These are phyloP conservation scores for Phytophthora uliginosa DNA, from an alignment of 352 stramenopile genomes.

Conservation along the genomic window DNA sequence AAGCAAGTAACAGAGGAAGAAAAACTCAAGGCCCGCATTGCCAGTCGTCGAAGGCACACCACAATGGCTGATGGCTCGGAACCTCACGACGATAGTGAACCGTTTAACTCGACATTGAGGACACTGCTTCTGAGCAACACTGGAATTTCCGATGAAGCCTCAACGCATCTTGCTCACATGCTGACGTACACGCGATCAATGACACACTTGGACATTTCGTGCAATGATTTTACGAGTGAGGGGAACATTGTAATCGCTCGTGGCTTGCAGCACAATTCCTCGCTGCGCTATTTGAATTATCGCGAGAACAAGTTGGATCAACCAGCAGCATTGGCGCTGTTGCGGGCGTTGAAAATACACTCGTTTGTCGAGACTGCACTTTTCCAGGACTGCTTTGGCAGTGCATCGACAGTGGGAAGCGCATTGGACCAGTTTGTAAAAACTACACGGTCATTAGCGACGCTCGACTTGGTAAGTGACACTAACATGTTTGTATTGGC, in stretches of 20 bases:
- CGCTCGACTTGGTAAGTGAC: conserved; percentile 62
- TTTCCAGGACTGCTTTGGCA: conserved; percentile 70
- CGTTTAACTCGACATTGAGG: conserved; percentile 70
- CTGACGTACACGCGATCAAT: conserved; percentile 58
- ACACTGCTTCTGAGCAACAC: conserved; percentile 70
- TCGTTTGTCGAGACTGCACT: conserved; percentile 52
- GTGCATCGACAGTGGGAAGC: conserved; percentile 35
- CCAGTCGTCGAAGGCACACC: conserved; percentile 32
- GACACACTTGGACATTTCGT: conserved; percentile 64
- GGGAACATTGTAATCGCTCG: conserved; percentile 55
- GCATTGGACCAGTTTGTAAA: conserved; percentile 45
- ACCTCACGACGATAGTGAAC: conserved; percentile 31
- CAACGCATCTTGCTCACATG: conserved; percentile 53
- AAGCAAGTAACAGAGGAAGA: conserved; percentile 57
- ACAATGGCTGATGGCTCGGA: conserved; percentile 25
- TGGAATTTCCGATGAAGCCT: conserved; percentile 64
- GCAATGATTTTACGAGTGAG: conserved; percentile 50
- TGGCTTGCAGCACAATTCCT: conserved; percentile 57
- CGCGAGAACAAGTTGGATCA: conserved; percentile 72
- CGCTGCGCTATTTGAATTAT: conserved; percentile 62
- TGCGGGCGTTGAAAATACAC: conserved; percentile 48
- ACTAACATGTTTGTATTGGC: not conserved
- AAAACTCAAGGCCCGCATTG: conserved; percentile 63
- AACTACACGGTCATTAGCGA: conserved; percentile 41
- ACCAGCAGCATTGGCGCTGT: conserved; percentile 36